Percentiles rank a stretch among this genome's conserved stretches.
phyloP scores from a whole-genome alignment of 495 filamentous ascomycete genomes.

The Beverwykella pulmonaria region DNA sequence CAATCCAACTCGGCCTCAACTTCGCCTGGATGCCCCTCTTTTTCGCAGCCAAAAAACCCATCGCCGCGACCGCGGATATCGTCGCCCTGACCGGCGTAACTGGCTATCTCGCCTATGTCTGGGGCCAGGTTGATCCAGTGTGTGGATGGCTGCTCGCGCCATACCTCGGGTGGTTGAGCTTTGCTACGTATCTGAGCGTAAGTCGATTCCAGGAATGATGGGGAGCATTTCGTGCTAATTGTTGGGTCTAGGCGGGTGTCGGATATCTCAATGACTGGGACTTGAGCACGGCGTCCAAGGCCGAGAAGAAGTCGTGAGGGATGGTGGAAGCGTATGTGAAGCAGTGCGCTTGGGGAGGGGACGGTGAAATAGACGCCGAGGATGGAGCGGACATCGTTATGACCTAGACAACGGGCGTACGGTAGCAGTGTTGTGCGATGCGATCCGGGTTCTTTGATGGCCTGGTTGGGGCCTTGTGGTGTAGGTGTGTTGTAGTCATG shows the following conservation, averaged over 20 bases:
- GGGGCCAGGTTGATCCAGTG: slow-evolving; percentile 69
- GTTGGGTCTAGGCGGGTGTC: slow-evolving; percentile 54
- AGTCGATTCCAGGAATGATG: slow-evolving; percentile 4
- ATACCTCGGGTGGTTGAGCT: slow-evolving; percentile 80
- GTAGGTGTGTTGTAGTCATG: no score
- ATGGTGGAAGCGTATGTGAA: no score
- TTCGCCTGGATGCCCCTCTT: slow-evolving; percentile 93
- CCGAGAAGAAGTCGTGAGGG: not conserved
- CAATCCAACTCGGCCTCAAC: slow-evolving; percentile 80
- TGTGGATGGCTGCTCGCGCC: slow-evolving; percentile 75
- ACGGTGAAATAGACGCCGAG: no score
- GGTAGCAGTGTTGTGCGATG: no score
- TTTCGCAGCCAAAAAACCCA: slow-evolving; percentile 70
- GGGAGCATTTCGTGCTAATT: not conserved
- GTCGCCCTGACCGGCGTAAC: slow-evolving; percentile 69
- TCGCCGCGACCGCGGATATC: slow-evolving; percentile 75
- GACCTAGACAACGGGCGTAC: no score
- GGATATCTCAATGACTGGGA: slow-evolving; percentile 61
- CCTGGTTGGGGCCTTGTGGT: no score
- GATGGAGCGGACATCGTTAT: no score
- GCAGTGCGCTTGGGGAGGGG: no score
- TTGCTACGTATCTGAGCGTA: slow-evolving; percentile 76
- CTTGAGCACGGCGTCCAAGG: not conserved
- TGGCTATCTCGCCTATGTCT: slow-evolving; percentile 70
- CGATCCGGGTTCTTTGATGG: no score